phyloP scores from a whole-genome alignment of 169 alveolate species.

The Eimeria maxima region DNA sequence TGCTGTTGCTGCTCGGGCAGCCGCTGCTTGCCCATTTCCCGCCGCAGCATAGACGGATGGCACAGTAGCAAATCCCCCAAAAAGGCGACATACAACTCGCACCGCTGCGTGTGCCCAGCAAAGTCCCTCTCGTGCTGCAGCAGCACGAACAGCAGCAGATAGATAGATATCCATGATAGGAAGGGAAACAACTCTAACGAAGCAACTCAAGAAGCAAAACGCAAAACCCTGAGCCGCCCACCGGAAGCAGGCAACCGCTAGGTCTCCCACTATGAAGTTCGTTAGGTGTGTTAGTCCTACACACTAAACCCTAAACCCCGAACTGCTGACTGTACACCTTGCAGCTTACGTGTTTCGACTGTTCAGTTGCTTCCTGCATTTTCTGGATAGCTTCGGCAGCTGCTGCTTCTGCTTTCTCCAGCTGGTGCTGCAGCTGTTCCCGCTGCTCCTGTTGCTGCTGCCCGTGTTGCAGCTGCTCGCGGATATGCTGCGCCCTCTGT shows the following conservation, averaged over 20 bases:
- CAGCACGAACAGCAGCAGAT: not conserved
- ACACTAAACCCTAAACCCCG: not conserved
- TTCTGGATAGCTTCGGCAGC: conserved; percentile 42
- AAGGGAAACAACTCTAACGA: not conserved
- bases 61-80: conserved; percentile 75
- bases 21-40: conserved; percentile 42
- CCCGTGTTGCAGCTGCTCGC: conserved; percentile 4
- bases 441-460: conserved; percentile 26
- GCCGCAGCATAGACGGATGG: conserved; percentile 71
- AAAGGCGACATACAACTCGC: conserved; percentile 70
- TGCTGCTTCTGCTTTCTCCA: not conserved
- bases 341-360: conserved; percentile 20
- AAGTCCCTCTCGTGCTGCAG: conserved; percentile 72
- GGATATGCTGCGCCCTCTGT: not conserved
- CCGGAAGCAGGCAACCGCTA: too few relatives aligned
- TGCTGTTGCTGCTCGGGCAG: conserved; percentile 59
- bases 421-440: not conserved
- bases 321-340: not conserved
- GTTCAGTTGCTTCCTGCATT: conserved; percentile 3
- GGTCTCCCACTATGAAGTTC: too few relatives aligned
- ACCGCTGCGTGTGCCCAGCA: conserved; percentile 75
- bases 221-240: not conserved
- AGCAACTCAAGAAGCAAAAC: not conserved
- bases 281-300: too few relatives aligned
- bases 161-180: not conserved